Evolutionary conservation across 306 rosid genomes (phyloP).

Genomic region (Hippophae rhamnoides): DNA sequence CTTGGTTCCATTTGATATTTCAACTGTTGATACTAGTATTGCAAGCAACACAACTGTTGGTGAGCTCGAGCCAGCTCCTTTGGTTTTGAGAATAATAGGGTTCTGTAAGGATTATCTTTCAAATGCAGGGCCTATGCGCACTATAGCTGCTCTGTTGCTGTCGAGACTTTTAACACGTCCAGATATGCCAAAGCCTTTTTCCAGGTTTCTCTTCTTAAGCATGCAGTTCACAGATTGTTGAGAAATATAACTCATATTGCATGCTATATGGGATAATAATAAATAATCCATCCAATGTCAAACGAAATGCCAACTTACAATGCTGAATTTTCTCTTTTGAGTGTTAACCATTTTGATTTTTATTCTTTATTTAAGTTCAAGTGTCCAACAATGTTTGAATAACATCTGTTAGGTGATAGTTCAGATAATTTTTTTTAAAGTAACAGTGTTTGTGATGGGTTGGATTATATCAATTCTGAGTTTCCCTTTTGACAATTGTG

Average conservation of each 20-base stretch:
- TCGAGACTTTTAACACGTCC: constrained; percentile 89
- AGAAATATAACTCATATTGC: background rate
- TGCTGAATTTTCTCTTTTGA: background rate
- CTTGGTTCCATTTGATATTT: constrained; percentile 89
- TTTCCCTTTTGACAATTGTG: background rate
- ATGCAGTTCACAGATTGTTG: constrained; percentile 9
- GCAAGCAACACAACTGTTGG: constrained; percentile 33
- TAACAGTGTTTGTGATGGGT: constrained; percentile 1
- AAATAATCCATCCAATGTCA: constrained; percentile 3
- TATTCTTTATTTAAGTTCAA: background rate
- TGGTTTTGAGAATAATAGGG: constrained; percentile 72
- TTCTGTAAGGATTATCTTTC: constrained; percentile 82
- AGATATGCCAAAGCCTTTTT: constrained; percentile 86
- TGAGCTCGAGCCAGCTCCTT: constrained; percentile 59
- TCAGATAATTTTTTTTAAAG: background rate
- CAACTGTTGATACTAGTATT: constrained; percentile 75
- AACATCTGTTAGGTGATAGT: background rate
- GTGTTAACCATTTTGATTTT: background rate
- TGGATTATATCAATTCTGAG: background rate
- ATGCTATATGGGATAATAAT: background rate
- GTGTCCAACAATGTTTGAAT: background rate
- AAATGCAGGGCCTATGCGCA: constrained; percentile 77
- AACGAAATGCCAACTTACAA: background rate
- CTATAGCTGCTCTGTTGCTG: constrained; percentile 80
- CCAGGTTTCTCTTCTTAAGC: constrained; percentile 33